phyloP scores from a whole-genome alignment of 768 basidiomycete species.

The Pulveroboletus sp. region DNA sequence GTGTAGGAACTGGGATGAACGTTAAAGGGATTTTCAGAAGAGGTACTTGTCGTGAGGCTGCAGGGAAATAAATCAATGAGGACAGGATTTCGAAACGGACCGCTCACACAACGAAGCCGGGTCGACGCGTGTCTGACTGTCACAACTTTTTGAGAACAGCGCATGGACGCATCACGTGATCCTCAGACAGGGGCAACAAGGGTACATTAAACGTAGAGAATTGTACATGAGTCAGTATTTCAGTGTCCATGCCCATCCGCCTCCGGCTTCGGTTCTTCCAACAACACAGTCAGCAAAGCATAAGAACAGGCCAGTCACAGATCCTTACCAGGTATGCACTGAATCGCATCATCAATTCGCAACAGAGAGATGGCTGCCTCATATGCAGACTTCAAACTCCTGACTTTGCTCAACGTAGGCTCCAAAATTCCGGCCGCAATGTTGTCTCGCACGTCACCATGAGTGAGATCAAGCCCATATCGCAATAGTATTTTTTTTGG shows the following conservation, averaged over 20 bases:
- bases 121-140: constrained; percentile 18
- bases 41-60: constrained; percentile 8
- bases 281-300: constrained; percentile 15
- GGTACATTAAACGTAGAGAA: constrained; percentile 1
- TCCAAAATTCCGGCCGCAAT: constrained; percentile 89
- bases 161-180: constrained; percentile 29
- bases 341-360: constrained; percentile 95
- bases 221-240: constrained; percentile 14
- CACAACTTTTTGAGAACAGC: constrained; percentile 15
- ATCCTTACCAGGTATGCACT: constrained; percentile 75
- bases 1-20: constrained; percentile 17
- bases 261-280: constrained; percentile 65
- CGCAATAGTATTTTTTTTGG: constrained; percentile 86
- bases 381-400: constrained; percentile 93
- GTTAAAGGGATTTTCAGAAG: constrained; percentile 9
- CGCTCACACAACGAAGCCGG: constrained; percentile 4
- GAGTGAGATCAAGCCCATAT: constrained; percentile 91
- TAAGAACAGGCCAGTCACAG: constrained; percentile 1
- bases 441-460: constrained; percentile 95
- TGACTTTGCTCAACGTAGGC: constrained; percentile 95
- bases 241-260: constrained; percentile 75
- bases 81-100: constrained; percentile 20
- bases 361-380: constrained; percentile 93
- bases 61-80: constrained; percentile 5
- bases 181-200: not conserved